These are phyloP conservation scores for Radiomyces spectabilis DNA, from an alignment of 192 early-diverging fungal genomes.

Conservation along the genomic window DNA sequence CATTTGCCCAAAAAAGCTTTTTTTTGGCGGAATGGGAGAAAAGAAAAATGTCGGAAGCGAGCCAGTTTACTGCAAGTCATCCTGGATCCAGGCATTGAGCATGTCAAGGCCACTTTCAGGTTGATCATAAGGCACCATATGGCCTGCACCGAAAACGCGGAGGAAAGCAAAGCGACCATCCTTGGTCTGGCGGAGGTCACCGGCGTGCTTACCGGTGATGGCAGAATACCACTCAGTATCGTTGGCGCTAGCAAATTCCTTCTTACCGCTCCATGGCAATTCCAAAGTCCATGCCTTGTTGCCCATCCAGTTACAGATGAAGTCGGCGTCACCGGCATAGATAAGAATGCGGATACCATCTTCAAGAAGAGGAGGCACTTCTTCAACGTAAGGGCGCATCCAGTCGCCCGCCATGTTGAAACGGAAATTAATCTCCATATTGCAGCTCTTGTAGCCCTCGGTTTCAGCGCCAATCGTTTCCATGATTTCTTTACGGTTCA, in stretches of 20 bases:
- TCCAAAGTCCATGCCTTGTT: conserved; percentile 92
- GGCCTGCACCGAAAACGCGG: conserved; percentile 79
- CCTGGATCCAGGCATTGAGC: conserved; percentile 74
- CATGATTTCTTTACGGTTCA: conserved; percentile 78
- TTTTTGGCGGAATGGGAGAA: too few species aligned
- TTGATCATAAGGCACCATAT: conserved; percentile 95
- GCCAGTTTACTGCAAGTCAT: background rate
- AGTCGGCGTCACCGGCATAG: conserved; percentile 64
- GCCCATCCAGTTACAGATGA: conserved; percentile 40
- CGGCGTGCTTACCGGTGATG: conserved; percentile 32
- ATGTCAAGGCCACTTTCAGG: conserved; percentile 75
- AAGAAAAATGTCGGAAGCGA: background rate
- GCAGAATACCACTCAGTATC: conserved; percentile 72
- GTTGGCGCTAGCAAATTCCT: conserved; percentile 56
- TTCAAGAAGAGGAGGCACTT: conserved; percentile 70
- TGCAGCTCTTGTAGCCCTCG: conserved; percentile 76
- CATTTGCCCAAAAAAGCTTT: too few species aligned
- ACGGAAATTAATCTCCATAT: conserved; percentile 62
- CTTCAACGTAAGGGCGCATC: conserved; percentile 72
- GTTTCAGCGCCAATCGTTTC: conserved; percentile 66
- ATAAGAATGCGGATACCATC: conserved; percentile 82
- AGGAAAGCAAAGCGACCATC: conserved; percentile 76
- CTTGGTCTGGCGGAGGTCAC: conserved; percentile 57
- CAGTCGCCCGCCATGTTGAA: conserved; percentile 83
- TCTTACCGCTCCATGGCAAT: conserved; percentile 76